Base-by-base conservation (phyloP, 176 grass and related monocot genomes). In the Neostapfia colusana region DNA sequence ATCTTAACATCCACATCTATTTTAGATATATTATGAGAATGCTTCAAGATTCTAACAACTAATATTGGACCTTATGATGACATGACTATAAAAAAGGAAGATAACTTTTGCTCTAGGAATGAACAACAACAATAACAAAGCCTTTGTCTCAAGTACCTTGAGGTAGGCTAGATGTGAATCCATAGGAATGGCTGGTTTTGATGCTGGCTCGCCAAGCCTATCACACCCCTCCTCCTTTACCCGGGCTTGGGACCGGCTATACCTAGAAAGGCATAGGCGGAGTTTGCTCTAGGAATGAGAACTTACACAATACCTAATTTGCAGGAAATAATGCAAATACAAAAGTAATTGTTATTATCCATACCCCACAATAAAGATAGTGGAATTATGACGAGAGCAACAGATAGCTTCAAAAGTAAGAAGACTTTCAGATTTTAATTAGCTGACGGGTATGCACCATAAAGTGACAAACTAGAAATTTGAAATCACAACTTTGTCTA, bases 221-320 rank as follows among this genome's bases (percentile, higher is more conserved):
- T n/a, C n/a, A n/a, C n/a, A n/a, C n/a, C n/a, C n/a, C n/a, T n/a
- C n/a, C n/a, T n/a, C n/a, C n/a, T n/a, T n/a, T n/a, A n/a, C n/a
- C n/a, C n/a, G n/a, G n/a, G n/a, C n/a, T n/a, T n/a, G n/a, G n/a
- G n/a, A n/a, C n/a, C n/a, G n/a, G n/a, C n/a, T n/a, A n/a, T n/a
- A n/a, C n/a, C n/a, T n/a, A n/a, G n/a, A n/a, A n/a, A n/a, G n/a
- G n/a, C n/a, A n/a, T n/a, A n/a, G n/a, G n/a, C n/a, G n/a, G n/a
- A n/a, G n/a, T n/a, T n/a, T n/a, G n/a, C n/a, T n/a, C n/a, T n/a
- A n/a, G n/a, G n/a, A 56, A 75, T 61, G 20, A 64, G 27, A 65
- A 64, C 45, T 80, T 84, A 80, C 69, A 75, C 56, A 79, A 88
- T 80, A 84, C 76, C 86, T 75, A 88, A 80, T 70, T 48, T 80